Conservation (phyloP, 768 basidiomycete species). For the Serendipita vermifera region DNA sequence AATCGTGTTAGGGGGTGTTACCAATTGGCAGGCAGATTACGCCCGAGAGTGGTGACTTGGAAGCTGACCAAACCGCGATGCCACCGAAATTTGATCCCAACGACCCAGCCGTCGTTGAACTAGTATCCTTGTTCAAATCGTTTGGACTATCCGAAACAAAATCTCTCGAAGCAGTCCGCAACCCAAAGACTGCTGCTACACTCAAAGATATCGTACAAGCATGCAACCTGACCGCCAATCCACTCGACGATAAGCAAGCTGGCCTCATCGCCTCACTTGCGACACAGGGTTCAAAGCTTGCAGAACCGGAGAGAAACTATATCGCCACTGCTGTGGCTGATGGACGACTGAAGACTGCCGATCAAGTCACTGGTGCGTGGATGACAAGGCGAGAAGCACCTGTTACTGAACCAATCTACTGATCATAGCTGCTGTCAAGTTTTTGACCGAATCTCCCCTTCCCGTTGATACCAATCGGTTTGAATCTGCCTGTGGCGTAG, state of each 20-base stretch:
- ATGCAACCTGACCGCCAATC: constrained; percentile 33
- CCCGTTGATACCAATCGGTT: constrained; percentile 62
- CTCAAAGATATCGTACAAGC: constrained; percentile 57
- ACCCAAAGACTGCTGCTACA: constrained; percentile 56
- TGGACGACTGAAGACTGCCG: constrained; percentile 59
- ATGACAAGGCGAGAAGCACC: background rate
- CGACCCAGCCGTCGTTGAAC: constrained; percentile 28
- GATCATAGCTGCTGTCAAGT: constrained; percentile 57
- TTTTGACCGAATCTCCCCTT: constrained; percentile 42
- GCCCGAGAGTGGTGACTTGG: too few relatives aligned
- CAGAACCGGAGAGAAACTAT: constrained; percentile 43
- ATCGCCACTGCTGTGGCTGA: constrained; percentile 56
- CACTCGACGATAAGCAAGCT: constrained; percentile 65
- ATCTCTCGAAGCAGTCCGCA: constrained; percentile 72
- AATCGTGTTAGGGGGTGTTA: too few relatives aligned
- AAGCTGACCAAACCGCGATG: too few relatives aligned
- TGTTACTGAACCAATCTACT: background rate
- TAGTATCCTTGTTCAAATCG: constrained; percentile 51
- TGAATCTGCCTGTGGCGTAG: constrained; percentile 72
- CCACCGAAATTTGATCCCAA: constrained; percentile 29
- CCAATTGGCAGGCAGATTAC: too few relatives aligned
- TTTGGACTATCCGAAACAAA: constrained; percentile 66
- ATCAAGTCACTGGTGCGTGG: constrained; percentile 73
- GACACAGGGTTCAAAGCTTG: constrained; percentile 49
- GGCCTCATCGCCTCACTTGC: constrained; percentile 56